These are phyloP conservation scores for Omphalotus olearius DNA, from an alignment of 1,284 basidiomycete species.

Conservation along the genomic window DNA sequence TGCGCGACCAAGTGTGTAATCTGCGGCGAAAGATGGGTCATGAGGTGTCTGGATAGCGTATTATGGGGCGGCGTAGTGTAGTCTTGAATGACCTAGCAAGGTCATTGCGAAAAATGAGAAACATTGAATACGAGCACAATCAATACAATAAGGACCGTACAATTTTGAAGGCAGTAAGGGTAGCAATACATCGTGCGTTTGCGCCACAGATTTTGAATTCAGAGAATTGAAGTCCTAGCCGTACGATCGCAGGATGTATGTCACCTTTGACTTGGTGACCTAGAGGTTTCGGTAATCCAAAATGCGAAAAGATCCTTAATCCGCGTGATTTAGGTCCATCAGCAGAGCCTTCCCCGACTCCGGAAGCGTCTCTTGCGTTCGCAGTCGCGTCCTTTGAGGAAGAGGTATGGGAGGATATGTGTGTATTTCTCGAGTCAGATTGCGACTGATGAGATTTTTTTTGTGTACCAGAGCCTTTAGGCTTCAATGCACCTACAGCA, in stretches of 20 bases:
- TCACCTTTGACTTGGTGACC: conserved; percentile 64
- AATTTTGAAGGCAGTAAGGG: conserved; percentile 78
- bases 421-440: conserved; percentile 2
- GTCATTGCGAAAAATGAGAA: conserved; percentile 7
- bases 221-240: conserved; percentile 78
- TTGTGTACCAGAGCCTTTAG: conserved; percentile 25
- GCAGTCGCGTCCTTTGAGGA: conserved; percentile 19
- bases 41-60: conserved; percentile 82
- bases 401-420: conserved; percentile 13
- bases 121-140: conserved; percentile 1
- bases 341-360: conserved; percentile 7
- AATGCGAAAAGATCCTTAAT: conserved; percentile 78
- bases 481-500: not conserved
- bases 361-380: conserved; percentile 17
- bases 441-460: conserved; percentile 27
- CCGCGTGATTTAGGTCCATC: conserved; percentile 30
- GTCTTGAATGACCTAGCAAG: conserved; percentile 75
- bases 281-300: conserved; percentile 66
- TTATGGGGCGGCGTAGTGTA: conserved; percentile 81
- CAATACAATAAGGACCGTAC: conserved; percentile 37
- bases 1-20: conserved; percentile 86
- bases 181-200: conserved; percentile 88
- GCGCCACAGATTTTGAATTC: conserved; percentile 85
- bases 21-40: conserved; percentile 87
- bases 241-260: conserved; percentile 77